These are phyloP conservation scores for Fusarium neocosmosporiellum DNA, from an alignment of 2,329 filamentous ascomycete species.

Conservation along the genomic window DNA sequence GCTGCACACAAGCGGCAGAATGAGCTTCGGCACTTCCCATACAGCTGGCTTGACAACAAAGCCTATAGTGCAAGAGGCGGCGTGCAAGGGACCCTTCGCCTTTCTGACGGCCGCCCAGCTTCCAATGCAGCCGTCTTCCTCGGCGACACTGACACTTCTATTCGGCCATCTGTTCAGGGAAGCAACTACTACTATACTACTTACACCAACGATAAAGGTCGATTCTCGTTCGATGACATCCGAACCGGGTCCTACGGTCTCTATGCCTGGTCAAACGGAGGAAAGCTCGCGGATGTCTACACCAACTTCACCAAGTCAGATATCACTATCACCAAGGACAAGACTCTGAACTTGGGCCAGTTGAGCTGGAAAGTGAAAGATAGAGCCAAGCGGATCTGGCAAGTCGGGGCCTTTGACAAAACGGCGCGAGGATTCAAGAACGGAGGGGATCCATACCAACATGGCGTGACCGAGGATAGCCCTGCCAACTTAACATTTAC, in stretches of 20 bases:
- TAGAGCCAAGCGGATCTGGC: conserved; percentile 16
- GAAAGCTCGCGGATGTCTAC: conserved; percentile 22
- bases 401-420: conserved; percentile 25
- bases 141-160: conserved; percentile 6
- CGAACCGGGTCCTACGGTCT: conserved; percentile 16
- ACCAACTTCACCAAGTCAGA: conserved; percentile 23
- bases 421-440: conserved; percentile 23
- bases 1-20: conserved; percentile 2
- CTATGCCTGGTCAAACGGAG: conserved; percentile 16
- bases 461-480: conserved; percentile 19
- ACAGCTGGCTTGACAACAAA: conserved; percentile 20
- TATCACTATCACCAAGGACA: conserved; percentile 15
- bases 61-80: conserved; percentile 12
- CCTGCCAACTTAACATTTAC: conserved; percentile 21
- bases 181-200: conserved; percentile 30
- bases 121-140: conserved; percentile 20
- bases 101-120: conserved; percentile 20
- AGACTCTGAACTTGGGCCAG: conserved; percentile 11
- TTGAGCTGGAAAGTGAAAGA: conserved; percentile 14
- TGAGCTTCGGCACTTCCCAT: conserved; percentile 17
- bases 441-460: conserved; percentile 19
- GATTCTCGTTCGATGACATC: conserved; percentile 17
- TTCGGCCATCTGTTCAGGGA: conserved; percentile 31
- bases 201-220: conserved; percentile 22
- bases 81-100: conserved; percentile 15